Evolutionary conservation across 2,329 filamentous ascomycete genomes (phyloP).

Genomic region (Dothistroma septosporum): DNA sequence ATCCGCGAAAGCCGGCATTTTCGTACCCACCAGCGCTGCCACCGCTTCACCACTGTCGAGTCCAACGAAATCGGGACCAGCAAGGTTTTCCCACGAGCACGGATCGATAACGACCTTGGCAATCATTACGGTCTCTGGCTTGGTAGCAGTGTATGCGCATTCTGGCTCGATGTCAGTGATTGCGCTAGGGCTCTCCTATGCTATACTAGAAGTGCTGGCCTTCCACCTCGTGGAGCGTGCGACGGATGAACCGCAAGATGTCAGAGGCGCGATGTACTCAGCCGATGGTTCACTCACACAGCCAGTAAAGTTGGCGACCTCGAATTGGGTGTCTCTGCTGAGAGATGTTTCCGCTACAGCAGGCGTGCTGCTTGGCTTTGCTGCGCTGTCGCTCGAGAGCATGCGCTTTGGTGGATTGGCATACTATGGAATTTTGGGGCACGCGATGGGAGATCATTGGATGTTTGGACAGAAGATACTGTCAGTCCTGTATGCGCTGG

Average conservation of each 20-base stretch:
- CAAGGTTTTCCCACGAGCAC: slow-evolving; percentile 12
- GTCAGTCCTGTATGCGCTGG: slow-evolving; percentile 20
- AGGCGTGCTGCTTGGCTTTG: slow-evolving; percentile 23
- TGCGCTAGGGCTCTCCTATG: slow-evolving; percentile 42
- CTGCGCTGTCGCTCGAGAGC: slow-evolving; percentile 28
- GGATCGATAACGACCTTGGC: slow-evolving; percentile 31
- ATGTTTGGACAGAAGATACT: slow-evolving; percentile 22
- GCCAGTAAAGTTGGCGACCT: slow-evolving; percentile 10
- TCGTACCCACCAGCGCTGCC: slow-evolving; percentile 11
- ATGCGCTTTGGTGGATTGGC: slow-evolving; percentile 26
- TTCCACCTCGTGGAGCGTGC: slow-evolving; percentile 41
- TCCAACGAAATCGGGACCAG: slow-evolving; percentile 15
- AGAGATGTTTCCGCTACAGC: slow-evolving; percentile 32
- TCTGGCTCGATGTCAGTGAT: slow-evolving; percentile 35
- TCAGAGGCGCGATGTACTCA: slow-evolving; percentile 34
- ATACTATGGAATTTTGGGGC: slow-evolving; percentile 24
- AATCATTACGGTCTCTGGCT: slow-evolving; percentile 36
- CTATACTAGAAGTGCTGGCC: slow-evolving; percentile 39
- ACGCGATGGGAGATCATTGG: slow-evolving; percentile 23
- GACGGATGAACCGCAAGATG: slow-evolving; percentile 21
- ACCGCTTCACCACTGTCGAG: slow-evolving; percentile 7
- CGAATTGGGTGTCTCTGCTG: slow-evolving; percentile 18
- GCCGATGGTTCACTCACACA: slow-evolving; percentile 34
- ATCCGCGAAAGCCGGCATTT: slow-evolving; percentile 16
- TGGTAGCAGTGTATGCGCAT: slow-evolving; percentile 34